Base-by-base conservation (phyloP, 768 basidiomycete species). In the Russula griseocarnosa region DNA sequence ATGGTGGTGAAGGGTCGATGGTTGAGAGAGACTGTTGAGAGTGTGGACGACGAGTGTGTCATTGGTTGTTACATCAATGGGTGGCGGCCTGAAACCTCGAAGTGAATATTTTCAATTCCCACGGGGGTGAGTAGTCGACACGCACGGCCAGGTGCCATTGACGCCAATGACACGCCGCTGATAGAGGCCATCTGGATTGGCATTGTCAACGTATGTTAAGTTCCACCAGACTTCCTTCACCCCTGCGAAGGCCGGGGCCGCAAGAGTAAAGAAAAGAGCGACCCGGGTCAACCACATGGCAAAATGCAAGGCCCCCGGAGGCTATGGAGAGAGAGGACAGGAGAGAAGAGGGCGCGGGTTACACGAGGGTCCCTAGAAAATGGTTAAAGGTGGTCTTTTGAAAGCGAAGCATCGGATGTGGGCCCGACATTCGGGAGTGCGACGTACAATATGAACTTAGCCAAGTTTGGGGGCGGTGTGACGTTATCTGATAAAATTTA, bases 111-210 rank as follows among this genome's bases (percentile, higher is more conserved):
- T 11, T 3, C 14, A 22, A 46, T 3, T 1, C 34, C 30, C 13
- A 14, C 6, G 28, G 20, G 26, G 20, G 13, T 18, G 42, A 14
- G 13, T 22, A 16, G 47, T 40, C 22, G 36, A 55, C 22, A 79
- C 92, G 73, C 74, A 94, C 88, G 95, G 95, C 96, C 95, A 98
- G 6, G 90, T 88, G 22, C 86, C 84, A 71, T 98, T 98, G 56
- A 97, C 85, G 58, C 94, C 94, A 55, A 97, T 84, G 55, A 85
- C 93, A 10, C 86, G 79, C 54, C 95, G 86, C 14, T 84, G 78
- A 57, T 77, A 83, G 57, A 94, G 83, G 6, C 90, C 92, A 71
- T 96, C 94, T 2, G 96, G 96, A 74, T 87, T 92, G 52, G 83
- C 88, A 64, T 85, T 75, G 30, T 86, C 74, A 59, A 92, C 86